phyloP scores from a whole-genome alignment of 2,329 filamentous ascomycete genomes.

The Penicillium sp. region DNA sequence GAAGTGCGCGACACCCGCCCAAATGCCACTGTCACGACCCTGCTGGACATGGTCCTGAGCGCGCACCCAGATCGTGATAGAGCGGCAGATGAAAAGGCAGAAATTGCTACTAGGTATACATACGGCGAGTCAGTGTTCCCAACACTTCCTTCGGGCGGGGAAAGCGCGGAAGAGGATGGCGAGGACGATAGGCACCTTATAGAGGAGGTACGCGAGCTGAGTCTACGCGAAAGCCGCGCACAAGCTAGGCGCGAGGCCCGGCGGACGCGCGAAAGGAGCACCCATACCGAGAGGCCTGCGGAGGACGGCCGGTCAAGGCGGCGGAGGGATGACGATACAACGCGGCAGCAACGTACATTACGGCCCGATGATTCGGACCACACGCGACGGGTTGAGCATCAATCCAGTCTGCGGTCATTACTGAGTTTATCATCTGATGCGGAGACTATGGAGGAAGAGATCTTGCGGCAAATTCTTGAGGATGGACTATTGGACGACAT shows the following conservation, averaged over 20 bases:
- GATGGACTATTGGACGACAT: slow-evolving; percentile 85
- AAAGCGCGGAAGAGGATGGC: slow-evolving; percentile 39
- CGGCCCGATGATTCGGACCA: slow-evolving; percentile 30
- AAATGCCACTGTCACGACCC: slow-evolving; percentile 84
- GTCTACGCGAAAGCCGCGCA: slow-evolving; percentile 53
- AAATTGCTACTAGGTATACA: slow-evolving; percentile 72
- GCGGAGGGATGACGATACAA: slow-evolving; percentile 34
- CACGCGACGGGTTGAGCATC: slow-evolving; percentile 72
- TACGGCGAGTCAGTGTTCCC: slow-evolving; percentile 79
- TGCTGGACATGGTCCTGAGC: slow-evolving; percentile 82
- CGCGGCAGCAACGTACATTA: slow-evolving; percentile 20
- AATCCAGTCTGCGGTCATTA: slow-evolving; percentile 80
- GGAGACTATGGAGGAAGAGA: slow-evolving; percentile 78
- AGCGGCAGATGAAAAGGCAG: slow-evolving; percentile 68
- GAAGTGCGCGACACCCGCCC: slow-evolving; percentile 80
- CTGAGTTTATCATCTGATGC: slow-evolving; percentile 71
- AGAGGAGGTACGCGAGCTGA: slow-evolving; percentile 69
- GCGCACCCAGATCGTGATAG: slow-evolving; percentile 75
- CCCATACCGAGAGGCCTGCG: slow-evolving; percentile 39
- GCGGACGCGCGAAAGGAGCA: slow-evolving; percentile 32
- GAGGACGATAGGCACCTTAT: slow-evolving; percentile 68
- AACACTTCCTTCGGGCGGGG: slow-evolving; percentile 45
- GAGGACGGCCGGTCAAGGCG: slow-evolving; percentile 39
- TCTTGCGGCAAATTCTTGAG: slow-evolving; percentile 81
- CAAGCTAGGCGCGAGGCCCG: slow-evolving; percentile 28